Percentiles rank a stretch among this genome's conserved stretches.
Evolutionary conservation across 1,284 basidiomycete genomes (phyloP).

Genomic region (Rhodotorula sp.): DNA sequence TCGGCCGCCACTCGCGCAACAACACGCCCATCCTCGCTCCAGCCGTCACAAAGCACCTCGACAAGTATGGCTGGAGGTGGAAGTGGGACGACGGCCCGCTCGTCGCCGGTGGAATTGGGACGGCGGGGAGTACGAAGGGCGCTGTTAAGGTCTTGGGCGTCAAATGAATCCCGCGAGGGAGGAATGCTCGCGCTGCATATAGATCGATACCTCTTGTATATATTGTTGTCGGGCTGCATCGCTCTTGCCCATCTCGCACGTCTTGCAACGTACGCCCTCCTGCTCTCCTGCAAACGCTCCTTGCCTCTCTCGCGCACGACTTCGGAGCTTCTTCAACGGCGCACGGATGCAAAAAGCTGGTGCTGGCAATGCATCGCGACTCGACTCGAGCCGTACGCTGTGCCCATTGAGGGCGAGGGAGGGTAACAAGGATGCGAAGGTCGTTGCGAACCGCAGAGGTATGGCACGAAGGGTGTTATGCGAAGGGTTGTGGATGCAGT

Average conservation of each 20-base stretch:
- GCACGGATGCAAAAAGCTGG: no score
- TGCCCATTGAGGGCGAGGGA: no score
- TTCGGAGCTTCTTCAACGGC: no score
- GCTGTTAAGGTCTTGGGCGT: slow-evolving; percentile 11
- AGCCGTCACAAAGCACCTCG: slow-evolving; percentile 46
- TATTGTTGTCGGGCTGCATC: not conserved
- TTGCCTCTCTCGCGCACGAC: no score
- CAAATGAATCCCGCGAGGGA: not conserved
- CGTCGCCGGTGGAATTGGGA: slow-evolving; percentile 14
- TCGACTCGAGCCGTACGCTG: no score
- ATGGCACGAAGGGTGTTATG: no score
- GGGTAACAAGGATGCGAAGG: no score
- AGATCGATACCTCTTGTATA: not conserved
- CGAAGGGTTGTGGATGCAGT: slow-evolving; percentile 16
- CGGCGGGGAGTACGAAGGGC: not conserved
- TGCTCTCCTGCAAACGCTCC: no score
- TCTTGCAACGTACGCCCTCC: no score
- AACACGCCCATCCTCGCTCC: slow-evolving; percentile 47
- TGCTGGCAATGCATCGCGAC: no score
- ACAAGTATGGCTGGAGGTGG: slow-evolving; percentile 47
- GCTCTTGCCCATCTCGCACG: not conserved
- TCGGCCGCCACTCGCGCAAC: slow-evolving; percentile 48
- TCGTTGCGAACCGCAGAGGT: no score
- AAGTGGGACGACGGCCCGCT: slow-evolving; percentile 34
- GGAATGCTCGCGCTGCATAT: not conserved